Evolutionary conservation across 371 early-diverging fungal genomes (phyloP), one percentile per base, ranked within the genome.

Genomic region (Mucor sp.): DNA sequence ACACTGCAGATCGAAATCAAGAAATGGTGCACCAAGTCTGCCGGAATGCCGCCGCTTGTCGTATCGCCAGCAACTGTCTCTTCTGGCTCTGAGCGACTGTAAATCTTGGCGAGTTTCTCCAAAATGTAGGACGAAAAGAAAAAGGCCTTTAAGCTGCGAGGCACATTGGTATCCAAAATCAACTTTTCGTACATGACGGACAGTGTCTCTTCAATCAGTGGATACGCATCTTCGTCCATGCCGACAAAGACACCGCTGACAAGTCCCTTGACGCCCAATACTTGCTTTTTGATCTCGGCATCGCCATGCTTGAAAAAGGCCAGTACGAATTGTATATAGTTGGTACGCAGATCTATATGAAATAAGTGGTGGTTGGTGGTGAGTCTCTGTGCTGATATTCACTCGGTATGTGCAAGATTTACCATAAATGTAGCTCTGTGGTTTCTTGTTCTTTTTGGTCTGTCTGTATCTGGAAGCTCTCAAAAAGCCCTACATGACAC

Each of bases 271-370:
- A 86, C 79, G 67, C 88, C 89, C 37, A 95, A 69, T 1, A 91
- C 67, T 33, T 89, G 83, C 67, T 87, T 86, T 74, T 92, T 95
- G 28, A 89, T 74, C 21, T 74, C 79, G 5, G 83, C 75, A 71
- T 93, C 92, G 0, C 91, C 93, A 39, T 86, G 83, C 35, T 81
- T 81, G 23, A 95, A 81, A 66, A 95, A 93, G n/a, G 91, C 85
- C 21, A 93, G 82, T 8, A 94, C 77, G 62, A 92, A 93, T 43
- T 85, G 84, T 48, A 94, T 84, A 66, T 90, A 94, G 6, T 88
- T 74, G 3, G 89, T 89, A 65, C 94, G 83, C 33, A 83, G 65
- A 70, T 83, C 83, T 82, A 61, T 25, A 12, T 3, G 17, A 30
- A n/a, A 65, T 6, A 15, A 1, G 43, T 0, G 2, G 8, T 33